Evolutionary conservation across 371 early-diverging fungal species (phyloP).

Genomic region (Mucor indicus): DNA sequence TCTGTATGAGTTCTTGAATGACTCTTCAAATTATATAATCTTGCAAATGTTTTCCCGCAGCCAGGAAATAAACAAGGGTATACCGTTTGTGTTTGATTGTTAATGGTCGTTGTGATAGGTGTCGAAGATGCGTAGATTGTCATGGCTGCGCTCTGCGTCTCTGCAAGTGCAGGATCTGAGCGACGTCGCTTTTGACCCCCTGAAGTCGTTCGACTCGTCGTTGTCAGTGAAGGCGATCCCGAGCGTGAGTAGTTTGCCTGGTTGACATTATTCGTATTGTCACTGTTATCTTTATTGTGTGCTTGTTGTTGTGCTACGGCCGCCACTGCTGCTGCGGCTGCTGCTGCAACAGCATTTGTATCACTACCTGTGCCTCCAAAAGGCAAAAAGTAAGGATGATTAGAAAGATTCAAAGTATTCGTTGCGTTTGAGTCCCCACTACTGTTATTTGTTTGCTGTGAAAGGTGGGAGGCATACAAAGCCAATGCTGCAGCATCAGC

Average conservation of each 20-base stretch:
- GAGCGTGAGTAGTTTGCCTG: not conserved
- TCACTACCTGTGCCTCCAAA: conserved; percentile 5
- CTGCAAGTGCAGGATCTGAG: conserved; percentile 44
- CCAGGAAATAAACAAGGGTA: conserved; percentile 66
- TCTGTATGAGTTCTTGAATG: conserved; percentile 80
- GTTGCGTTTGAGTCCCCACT: conserved; percentile 5
- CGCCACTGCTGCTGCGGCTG: conserved; percentile 29
- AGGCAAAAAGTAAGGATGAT: conserved; percentile 23
- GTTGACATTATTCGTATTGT: conserved; percentile 5
- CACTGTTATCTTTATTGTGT: not conserved
- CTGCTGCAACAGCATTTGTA: conserved; percentile 12
- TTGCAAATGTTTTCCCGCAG: conserved; percentile 74
- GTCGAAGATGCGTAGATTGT: conserved; percentile 47
- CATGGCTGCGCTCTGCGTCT: conserved; percentile 49
- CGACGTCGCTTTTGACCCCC: conserved; percentile 39
- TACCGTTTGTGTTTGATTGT: conserved; percentile 49
- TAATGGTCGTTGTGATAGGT: conserved; percentile 48
- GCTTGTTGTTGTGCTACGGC: conserved; percentile 6
- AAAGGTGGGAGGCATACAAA: conserved; percentile 38
- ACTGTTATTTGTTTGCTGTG: conserved; percentile 16
- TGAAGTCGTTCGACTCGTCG: conserved; percentile 1
- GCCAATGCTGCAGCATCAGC: conserved; percentile 44
- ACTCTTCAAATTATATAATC: conserved; percentile 77
- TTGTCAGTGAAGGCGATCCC: not conserved
- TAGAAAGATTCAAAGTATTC: conserved; percentile 10